phyloP scores from a whole-genome alignment of 1,284 basidiomycete species.

The Pisolithus thermaeus region DNA sequence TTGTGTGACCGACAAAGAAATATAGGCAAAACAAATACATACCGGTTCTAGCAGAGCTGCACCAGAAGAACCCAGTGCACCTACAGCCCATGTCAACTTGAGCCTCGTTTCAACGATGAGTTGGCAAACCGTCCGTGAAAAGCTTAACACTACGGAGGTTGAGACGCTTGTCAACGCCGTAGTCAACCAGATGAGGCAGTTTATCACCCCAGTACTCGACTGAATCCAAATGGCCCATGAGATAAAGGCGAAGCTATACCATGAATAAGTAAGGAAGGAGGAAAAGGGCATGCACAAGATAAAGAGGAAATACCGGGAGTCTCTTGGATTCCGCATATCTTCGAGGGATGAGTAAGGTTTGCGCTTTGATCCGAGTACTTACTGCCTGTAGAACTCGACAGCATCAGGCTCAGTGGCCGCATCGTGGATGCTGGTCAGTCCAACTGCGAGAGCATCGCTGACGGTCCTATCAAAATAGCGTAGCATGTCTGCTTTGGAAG shows the following conservation, averaged over 20 bases:
- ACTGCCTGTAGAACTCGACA: slow-evolving; percentile 67
- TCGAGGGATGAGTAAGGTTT: slow-evolving; percentile 7
- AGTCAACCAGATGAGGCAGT: slow-evolving; percentile 55
- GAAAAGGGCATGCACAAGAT: neutral
- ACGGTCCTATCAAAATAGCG: slow-evolving; percentile 64
- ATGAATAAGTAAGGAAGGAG: neutral
- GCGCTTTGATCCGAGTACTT: slow-evolving; percentile 13
- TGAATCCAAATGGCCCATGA: slow-evolving; percentile 63
- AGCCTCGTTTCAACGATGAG: neutral
- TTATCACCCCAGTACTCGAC: slow-evolving; percentile 62
- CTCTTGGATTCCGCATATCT: slow-evolving; percentile 57
- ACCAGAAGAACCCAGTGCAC: slow-evolving; percentile 88
- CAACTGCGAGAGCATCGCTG: slow-evolving; percentile 63
- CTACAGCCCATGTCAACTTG: slow-evolving; percentile 27
- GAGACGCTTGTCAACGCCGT: slow-evolving; percentile 57
- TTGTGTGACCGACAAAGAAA: neutral
- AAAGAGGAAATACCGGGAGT: slow-evolving; percentile 54
- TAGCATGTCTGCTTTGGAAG: slow-evolving; percentile 52
- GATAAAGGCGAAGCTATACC: slow-evolving; percentile 66
- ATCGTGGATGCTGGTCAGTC: slow-evolving; percentile 82
- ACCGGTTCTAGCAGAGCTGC: slow-evolving; percentile 78
- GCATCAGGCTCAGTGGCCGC: slow-evolving; percentile 52
- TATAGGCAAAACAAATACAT: slow-evolving; percentile 2
- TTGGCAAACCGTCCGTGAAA: slow-evolving; percentile 61
- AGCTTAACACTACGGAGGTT: slow-evolving; percentile 80